Base-by-base conservation (phyloP, 2,329 filamentous ascomycete genomes). In the Colletotrichum sp. region DNA sequence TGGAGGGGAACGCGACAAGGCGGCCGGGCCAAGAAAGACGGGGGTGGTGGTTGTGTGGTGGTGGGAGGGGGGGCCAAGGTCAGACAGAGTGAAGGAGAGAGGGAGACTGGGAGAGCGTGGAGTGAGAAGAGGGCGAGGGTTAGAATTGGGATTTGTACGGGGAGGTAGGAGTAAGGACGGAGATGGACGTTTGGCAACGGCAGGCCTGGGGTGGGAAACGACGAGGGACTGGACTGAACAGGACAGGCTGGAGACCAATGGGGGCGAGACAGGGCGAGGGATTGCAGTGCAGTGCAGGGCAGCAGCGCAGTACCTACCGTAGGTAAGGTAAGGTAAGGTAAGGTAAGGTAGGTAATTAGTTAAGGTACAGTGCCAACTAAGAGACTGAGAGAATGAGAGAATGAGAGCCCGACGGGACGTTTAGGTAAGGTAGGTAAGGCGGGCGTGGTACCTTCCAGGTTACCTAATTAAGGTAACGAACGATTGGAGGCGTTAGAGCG, bases 91-190 rank as follows among this genome's bases (percentile, higher is more conserved):
- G 67, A 27, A 66, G 55, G 71, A 67, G 59, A 34, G 36, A 30
- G 32, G 34, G 34, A 22, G 34, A 30, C 6, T 36, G 30, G 8
- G 44, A 61, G 65, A 13, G 63, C 16, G 19, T 44, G 39, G 63
- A 44, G 39, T n/a, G 39, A 44, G 39, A n/a, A 36, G 59, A 63
- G 39, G 69, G 61, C 32, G 32, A 71, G 69, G 72, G 69, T 72
- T 75, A 36, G 25, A 67, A 75, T 75, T 70, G 68, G 72, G 63
- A 72, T 75, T 75, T 72, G 69, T 67, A 75, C 72, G 52, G 72
- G 71, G 72, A 61, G 27, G 57, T 32, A 30, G 57, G 16, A 30
- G n/a, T n/a, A 25, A 25, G 22, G 34, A 71, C 72, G 52, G 68
- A 55, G 49, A 59, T 32, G 36, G 62, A 75, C 68, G 49, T 62